Evolutionary conservation across 495 filamentous ascomycete genomes (phyloP).

Genomic region (Lasiosphaeriaceae sp.): DNA sequence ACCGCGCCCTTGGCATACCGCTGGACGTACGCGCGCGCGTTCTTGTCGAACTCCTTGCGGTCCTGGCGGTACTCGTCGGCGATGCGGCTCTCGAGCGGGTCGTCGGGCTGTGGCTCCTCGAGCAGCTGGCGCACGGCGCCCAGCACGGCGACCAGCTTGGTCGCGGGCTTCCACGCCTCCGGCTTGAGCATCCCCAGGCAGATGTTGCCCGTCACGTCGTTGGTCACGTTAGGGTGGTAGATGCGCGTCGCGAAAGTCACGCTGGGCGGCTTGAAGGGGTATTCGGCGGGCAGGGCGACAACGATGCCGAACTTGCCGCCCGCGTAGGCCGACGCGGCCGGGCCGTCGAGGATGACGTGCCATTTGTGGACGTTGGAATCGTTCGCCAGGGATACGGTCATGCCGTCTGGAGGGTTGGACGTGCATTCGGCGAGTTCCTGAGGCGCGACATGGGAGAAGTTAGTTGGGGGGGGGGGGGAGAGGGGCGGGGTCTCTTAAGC

Average conservation of each 20-base stretch:
- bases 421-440: conserved; percentile 73
- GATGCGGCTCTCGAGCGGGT: conserved; percentile 84
- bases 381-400: conserved; percentile 59
- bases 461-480: not conserved
- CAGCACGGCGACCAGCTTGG: conserved; percentile 72
- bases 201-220: conserved; percentile 86
- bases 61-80: conserved; percentile 81
- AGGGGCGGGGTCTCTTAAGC: no score
- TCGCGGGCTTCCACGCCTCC: conserved; percentile 93
- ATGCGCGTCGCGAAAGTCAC: conserved; percentile 91
- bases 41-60: conserved; percentile 72
- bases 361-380: conserved; percentile 80
- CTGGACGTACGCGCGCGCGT: conserved; percentile 74
- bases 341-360: conserved; percentile 75
- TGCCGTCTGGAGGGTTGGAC: conserved; percentile 58
- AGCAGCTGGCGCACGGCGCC: conserved; percentile 75
- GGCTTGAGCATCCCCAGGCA: conserved; percentile 82
- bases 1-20: conserved; percentile 60
- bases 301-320: conserved; percentile 77
- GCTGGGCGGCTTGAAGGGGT: conserved; percentile 90
- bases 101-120: conserved; percentile 85
- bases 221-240: conserved; percentile 97
- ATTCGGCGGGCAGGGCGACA: conserved; percentile 74
- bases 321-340: conserved; percentile 67
- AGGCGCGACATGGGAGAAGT: not conserved